Conservation (phyloP, 805 yeast genomes). For the Saturnispora kantuleensis region DNA sequence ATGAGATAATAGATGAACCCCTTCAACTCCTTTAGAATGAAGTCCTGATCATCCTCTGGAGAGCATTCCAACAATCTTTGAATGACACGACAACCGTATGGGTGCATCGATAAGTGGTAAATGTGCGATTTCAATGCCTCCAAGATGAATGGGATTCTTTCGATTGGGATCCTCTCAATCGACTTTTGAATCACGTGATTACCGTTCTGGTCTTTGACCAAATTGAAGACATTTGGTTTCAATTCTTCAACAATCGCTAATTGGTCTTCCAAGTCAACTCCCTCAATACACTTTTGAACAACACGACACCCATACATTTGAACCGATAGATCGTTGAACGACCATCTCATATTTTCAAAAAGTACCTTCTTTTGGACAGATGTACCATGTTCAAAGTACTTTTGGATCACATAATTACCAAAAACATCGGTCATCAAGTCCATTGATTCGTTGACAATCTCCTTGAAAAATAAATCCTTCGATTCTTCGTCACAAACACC, state of each 20-base stretch:
- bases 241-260: slow-evolving; percentile 62
- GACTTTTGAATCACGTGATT: slow-evolving; percentile 96
- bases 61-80: slow-evolving; percentile 86
- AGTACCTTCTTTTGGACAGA: slow-evolving; percentile 58
- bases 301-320: slow-evolving; percentile 99
- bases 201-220: slow-evolving; percentile 94
- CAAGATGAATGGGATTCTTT: slow-evolving; percentile 58
- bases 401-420: slow-evolving; percentile 95
- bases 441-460: slow-evolving; percentile 62
- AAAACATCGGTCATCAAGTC: slow-evolving; percentile 92
- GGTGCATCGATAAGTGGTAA: slow-evolving; percentile 84
- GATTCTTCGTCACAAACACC: slow-evolving; percentile 55
- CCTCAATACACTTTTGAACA: slow-evolving; percentile 86
- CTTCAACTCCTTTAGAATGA: slow-evolving; percentile 62
- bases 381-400: slow-evolving; percentile 78
- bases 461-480: slow-evolving; percentile 74
- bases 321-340: slow-evolving; percentile 63
- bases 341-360: slow-evolving; percentile 62
- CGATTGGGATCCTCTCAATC: slow-evolving; percentile 75
- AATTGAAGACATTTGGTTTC: slow-evolving; percentile 41
- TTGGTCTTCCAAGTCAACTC: slow-evolving; percentile 54
- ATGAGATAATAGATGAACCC: slow-evolving; percentile 65
- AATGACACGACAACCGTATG: slow-evolving; percentile 95
- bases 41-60: slow-evolving; percentile 49
- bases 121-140: slow-evolving; percentile 61